phyloP scores from a whole-genome alignment of 1,284 basidiomycete genomes.

The Melampsora larici-populina region DNA sequence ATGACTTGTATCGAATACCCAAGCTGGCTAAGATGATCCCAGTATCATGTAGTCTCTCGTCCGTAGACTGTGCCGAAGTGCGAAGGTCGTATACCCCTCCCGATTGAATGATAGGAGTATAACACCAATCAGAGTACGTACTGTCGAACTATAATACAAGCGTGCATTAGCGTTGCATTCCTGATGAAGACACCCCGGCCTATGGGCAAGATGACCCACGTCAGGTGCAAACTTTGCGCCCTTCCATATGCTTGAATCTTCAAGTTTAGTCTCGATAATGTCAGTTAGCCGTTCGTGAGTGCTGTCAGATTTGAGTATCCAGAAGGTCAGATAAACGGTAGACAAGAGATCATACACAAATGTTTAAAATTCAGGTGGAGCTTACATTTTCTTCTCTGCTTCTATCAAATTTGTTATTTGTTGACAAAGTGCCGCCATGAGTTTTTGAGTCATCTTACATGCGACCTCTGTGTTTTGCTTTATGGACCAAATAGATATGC shows the following conservation, averaged over 20 bases:
- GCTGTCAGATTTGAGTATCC: constrained; percentile 14
- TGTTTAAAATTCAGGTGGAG: background rate
- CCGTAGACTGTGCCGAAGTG: constrained; percentile 77
- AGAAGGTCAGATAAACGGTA: background rate
- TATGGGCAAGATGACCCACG: constrained; percentile 5
- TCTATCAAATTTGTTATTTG: constrained; percentile 89
- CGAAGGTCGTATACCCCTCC: constrained; percentile 85
- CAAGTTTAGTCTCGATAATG: constrained; percentile 80
- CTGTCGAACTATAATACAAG: constrained; percentile 64
- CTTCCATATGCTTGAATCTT: constrained; percentile 64
- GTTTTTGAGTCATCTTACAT: constrained; percentile 74
- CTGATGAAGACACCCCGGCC: background rate
- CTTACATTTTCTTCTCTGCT: constrained; percentile 72
- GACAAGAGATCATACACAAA: background rate
- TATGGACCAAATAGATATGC: background rate
- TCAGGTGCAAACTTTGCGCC: constrained; percentile 61
- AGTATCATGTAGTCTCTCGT: constrained; percentile 78
- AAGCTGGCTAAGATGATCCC: constrained; percentile 84
- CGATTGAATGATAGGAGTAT: constrained; percentile 92
- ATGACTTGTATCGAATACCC: constrained; percentile 87
- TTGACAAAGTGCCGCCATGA: constrained; percentile 80
- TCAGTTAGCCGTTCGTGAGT: constrained; percentile 79
- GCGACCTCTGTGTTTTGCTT: constrained; percentile 56
- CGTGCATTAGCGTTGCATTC: background rate
- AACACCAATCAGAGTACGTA: constrained; percentile 82